Percentiles rank a stretch among this genome's conserved stretches.
Evolutionary conservation across 768 basidiomycete genomes (phyloP).

Genomic region (Ephemerocybe angulata): DNA sequence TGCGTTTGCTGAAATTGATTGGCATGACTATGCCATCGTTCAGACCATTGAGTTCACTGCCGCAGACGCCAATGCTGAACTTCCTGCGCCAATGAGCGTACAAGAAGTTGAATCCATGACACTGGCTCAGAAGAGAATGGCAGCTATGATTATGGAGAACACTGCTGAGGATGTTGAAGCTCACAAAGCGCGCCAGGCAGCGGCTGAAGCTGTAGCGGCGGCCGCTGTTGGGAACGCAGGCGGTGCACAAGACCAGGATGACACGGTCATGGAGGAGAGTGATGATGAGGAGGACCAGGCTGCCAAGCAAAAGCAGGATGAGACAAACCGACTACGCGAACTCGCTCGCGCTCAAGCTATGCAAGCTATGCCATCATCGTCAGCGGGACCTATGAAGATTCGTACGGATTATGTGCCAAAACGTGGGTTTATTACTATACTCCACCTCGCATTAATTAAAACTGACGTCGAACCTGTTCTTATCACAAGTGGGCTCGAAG

Average conservation of each 20-base stretch:
- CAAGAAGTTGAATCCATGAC: conserved; percentile 96
- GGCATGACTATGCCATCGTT: conserved; percentile 98
- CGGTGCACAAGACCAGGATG: conserved; percentile 47
- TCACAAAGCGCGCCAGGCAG: conserved; percentile 75
- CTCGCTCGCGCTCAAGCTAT: conserved; percentile 75
- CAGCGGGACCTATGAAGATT: conserved; percentile 84
- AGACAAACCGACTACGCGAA: conserved; percentile 67
- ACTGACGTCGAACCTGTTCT: conserved; percentile 2
- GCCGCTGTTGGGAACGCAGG: conserved; percentile 71
- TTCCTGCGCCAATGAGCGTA: conserved; percentile 95
- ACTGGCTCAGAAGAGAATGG: conserved; percentile 95
- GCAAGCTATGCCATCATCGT: conserved; percentile 66
- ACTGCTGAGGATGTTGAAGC: conserved; percentile 85
- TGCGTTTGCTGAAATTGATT: conserved; percentile 97
- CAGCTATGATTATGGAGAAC: conserved; percentile 96
- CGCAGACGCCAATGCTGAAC: conserved; percentile 83
- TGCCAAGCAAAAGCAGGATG: conserved; percentile 63
- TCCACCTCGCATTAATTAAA: neutral
- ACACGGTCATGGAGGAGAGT: conserved; percentile 82
- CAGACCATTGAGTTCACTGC: conserved; percentile 97
- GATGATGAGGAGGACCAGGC: conserved; percentile 72
- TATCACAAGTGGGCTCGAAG: conserved; percentile 57
- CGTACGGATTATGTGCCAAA: conserved; percentile 95
- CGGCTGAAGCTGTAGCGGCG: conserved; percentile 80
- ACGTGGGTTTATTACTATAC: conserved; percentile 44